These are phyloP conservation scores for Camellia japonica DNA, from an alignment of 148 eudicot genomes.

Conservation along the genomic window DNA sequence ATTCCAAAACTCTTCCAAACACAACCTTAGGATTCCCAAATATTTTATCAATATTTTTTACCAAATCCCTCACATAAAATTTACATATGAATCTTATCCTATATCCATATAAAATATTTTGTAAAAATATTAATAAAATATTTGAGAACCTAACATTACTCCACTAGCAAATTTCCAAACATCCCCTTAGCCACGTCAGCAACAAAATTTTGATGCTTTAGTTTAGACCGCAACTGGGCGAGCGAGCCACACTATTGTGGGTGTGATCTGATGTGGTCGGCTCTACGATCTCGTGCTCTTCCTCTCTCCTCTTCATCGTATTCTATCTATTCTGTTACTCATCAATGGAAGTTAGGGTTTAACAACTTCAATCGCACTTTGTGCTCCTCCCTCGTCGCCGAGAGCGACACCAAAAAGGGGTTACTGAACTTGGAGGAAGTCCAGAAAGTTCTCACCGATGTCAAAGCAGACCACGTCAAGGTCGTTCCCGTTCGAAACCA, in stretches of 20 bases:
- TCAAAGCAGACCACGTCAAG: slow-evolving; percentile 68
- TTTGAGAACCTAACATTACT: too few species aligned
- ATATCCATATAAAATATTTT: too few species aligned
- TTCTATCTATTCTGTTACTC: neutral
- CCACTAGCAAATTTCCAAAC: too few species aligned
- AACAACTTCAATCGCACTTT: slow-evolving; percentile 13
- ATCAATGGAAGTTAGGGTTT: slow-evolving; percentile 20
- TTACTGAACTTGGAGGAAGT: slow-evolving; percentile 70
- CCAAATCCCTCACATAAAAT: too few species aligned
- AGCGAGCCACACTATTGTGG: neutral
- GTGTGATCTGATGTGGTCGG: slow-evolving; percentile 31
- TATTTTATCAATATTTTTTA: too few species aligned
- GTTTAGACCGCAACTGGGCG: neutral
- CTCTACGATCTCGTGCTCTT: slow-evolving; percentile 28
- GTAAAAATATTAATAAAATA: too few species aligned
- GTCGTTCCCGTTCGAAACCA: slow-evolving; percentile 50
- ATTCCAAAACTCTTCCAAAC: too few species aligned
- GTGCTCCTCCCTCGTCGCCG: slow-evolving; percentile 24
- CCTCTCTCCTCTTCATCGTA: slow-evolving; percentile 15
- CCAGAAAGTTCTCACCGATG: slow-evolving; percentile 65
- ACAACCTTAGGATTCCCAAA: too few species aligned
- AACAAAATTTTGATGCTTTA: neutral
- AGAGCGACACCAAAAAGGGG: slow-evolving; percentile 25
- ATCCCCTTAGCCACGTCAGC: too few species aligned
- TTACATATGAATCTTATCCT: too few species aligned